A percentile compares a stretch with the other conserved stretches of the same genome.
Conservation (phyloP, 2,329 filamentous ascomycete species). For the Hypoxylon sp. region DNA sequence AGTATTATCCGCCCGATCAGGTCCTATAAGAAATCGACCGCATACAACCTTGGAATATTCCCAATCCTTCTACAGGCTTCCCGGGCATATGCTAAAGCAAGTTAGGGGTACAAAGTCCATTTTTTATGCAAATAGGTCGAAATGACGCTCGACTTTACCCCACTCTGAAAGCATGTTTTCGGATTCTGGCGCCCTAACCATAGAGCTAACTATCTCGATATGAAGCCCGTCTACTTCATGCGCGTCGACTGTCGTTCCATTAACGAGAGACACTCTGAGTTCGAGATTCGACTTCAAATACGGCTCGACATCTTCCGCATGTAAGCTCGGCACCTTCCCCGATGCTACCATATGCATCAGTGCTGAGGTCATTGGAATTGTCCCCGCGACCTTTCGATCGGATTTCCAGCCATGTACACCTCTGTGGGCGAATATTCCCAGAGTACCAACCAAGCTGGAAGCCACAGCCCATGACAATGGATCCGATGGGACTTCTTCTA, state of each 20-base stretch:
- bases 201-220: slow-evolving; percentile 56
- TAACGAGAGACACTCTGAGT: slow-evolving; percentile 50
- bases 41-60: slow-evolving; percentile 37
- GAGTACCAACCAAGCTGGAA: slow-evolving; percentile 71
- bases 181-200: slow-evolving; percentile 53
- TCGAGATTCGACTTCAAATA: slow-evolving; percentile 59
- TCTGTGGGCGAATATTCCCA: slow-evolving; percentile 66
- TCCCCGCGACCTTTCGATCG: slow-evolving; percentile 59
- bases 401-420: slow-evolving; percentile 49
- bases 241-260: slow-evolving; percentile 50
- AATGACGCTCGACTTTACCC: slow-evolving; percentile 51
- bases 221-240: slow-evolving; percentile 52
- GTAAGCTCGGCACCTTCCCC: slow-evolving; percentile 56
- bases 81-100: slow-evolving; percentile 27
- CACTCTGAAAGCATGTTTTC: slow-evolving; percentile 56
- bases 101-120: slow-evolving; percentile 3
- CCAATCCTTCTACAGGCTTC: slow-evolving; percentile 16
- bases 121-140: slow-evolving; percentile 48
- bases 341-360: slow-evolving; percentile 59
- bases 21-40: slow-evolving; percentile 39
- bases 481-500: slow-evolving; percentile 66
- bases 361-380: slow-evolving; percentile 65
- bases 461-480: slow-evolving; percentile 64
- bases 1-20: slow-evolving; percentile 18
- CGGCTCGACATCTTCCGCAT: slow-evolving; percentile 54